Evolutionary conservation across 441 rosid species (phyloP).

Genomic region (Populus hybrid): DNA sequence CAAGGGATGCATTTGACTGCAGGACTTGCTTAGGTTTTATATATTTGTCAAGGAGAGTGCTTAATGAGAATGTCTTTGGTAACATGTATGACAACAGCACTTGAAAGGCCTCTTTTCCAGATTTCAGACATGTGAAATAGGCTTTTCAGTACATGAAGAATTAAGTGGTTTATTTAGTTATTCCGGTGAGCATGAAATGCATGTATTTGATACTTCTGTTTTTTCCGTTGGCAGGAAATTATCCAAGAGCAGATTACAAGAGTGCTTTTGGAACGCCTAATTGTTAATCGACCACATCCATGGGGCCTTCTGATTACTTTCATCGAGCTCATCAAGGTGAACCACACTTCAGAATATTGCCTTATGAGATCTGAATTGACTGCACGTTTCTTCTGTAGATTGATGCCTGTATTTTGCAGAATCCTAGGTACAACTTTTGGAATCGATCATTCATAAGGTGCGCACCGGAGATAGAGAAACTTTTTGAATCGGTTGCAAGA

Average conservation of each 20-base stretch:
- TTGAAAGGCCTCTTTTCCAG: not conserved
- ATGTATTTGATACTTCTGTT: not conserved
- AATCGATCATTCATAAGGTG: constrained; percentile 84
- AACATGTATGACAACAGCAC: not conserved
- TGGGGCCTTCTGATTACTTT: constrained; percentile 99
- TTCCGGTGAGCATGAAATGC: not conserved
- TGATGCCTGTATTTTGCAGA: constrained; percentile 36
- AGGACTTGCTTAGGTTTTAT: too few species aligned
- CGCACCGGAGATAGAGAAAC: constrained; percentile 98
- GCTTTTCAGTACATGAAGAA: not conserved
- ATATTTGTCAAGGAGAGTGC: not conserved
- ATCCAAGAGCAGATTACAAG: constrained; percentile 98
- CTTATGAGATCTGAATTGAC: not conserved
- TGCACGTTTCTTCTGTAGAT: not conserved
- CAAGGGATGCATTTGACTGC: not conserved
- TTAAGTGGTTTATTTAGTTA: not conserved
- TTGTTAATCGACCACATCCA: constrained; percentile 95
- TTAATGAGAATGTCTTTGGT: not conserved
- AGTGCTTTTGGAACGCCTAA: constrained; percentile 89
- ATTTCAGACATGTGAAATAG: not conserved
- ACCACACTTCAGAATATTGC: not conserved
- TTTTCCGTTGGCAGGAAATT: constrained; percentile 55
- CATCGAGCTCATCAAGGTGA: constrained; percentile 97
- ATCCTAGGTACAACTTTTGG: constrained; percentile 97
- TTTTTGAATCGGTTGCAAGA: constrained; percentile 93